These are phyloP conservation scores for Penicillium macrosclerotiorum DNA, from an alignment of 495 filamentous ascomycete species.

Conservation along the genomic window DNA sequence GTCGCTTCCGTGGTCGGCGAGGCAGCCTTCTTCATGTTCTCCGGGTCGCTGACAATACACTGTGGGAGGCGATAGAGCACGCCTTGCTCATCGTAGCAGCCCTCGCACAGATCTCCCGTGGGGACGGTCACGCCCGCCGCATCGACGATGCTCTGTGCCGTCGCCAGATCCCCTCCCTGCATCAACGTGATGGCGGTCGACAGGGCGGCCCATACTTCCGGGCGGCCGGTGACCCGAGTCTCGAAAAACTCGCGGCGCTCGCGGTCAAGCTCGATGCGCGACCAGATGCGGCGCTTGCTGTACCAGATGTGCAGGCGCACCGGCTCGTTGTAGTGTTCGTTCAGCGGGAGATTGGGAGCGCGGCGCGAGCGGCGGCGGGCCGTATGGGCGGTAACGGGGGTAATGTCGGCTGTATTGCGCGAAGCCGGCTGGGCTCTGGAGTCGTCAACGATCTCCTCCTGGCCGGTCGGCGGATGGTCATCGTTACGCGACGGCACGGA, in stretches of 20 bases:
- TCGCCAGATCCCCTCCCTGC: slow-evolving; percentile 57
- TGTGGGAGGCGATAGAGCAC: slow-evolving; percentile 73
- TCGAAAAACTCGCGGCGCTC: slow-evolving; percentile 73
- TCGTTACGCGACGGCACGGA: slow-evolving; percentile 37
- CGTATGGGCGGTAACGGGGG: slow-evolving; percentile 5
- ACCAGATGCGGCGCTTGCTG: slow-evolving; percentile 53
- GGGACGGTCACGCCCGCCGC: slow-evolving; percentile 79
- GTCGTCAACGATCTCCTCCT: slow-evolving; percentile 16
- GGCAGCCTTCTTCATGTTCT: slow-evolving; percentile 56
- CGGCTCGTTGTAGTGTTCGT: slow-evolving; percentile 51
- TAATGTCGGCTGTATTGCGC: slow-evolving; percentile 10
- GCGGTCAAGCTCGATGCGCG: slow-evolving; percentile 43
- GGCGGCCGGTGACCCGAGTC: slow-evolving; percentile 72
- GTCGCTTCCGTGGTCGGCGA: background rate
- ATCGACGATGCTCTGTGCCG: slow-evolving; percentile 73
- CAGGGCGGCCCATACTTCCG: slow-evolving; percentile 77
- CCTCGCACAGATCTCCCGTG: slow-evolving; percentile 66
- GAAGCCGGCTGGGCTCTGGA: slow-evolving; percentile 12
- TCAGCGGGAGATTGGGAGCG: slow-evolving; percentile 26
- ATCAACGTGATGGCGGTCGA: slow-evolving; percentile 63
- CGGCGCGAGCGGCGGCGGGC: slow-evolving; percentile 14
- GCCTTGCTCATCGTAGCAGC: slow-evolving; percentile 76
- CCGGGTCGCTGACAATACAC: slow-evolving; percentile 73
- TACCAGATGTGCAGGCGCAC: slow-evolving; percentile 51
- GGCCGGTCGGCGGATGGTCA: slow-evolving; percentile 16